Base-by-base conservation (phyloP, 1,284 basidiomycete genomes). In the Neolentinus lepideus region DNA sequence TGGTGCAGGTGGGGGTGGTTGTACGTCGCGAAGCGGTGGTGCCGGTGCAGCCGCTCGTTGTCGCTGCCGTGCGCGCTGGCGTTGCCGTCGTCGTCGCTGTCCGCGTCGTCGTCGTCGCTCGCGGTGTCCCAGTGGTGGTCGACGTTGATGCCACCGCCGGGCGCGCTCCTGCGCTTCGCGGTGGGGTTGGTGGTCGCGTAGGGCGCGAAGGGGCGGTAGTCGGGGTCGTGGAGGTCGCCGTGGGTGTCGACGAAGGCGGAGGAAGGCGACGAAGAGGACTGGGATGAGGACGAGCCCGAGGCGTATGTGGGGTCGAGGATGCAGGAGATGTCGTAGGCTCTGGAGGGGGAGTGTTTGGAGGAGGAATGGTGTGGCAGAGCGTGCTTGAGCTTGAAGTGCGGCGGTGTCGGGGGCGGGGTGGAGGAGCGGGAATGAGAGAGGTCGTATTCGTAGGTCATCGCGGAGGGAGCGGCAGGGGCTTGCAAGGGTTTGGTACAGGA, bases 181-280 rank as follows among this genome's bases (percentile, higher is more conserved):
- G 60, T 59, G 54, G 65, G 68, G 21, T 74, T 61, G 48, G 63
- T 26, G n/a, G 60, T 59, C 54, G 65, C 68, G 21, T 74, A 61
- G 48, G 75, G 60, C 51, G 80, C 84, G 62, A 86, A 85, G 67
- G 83, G 75, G 59, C 83, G 75, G 69, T 77, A 85, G 65, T 85
- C 84, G 26, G 83, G 84, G 66, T 85, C 83, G 65, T 85, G 83
- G 19, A 84, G 71, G 64, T 82, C 78, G 51, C 84, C 84, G 54
- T 76, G 72, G 66, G 73, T 71, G 71, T 85, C 83, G 58, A 84
- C 75, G 63, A 83, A 86, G 56, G 74, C 77, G 54, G 63, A 63
- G 43, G 68, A 62, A 50, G 64, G 60, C 1, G 71, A 63, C 1
- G 68, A 66, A n/a, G 68, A 64, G 2, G 66, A 58, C 47, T 58